Conservation (phyloP, 352 stramenopile genomes). For the Phytophthora tentaculata region DNA sequence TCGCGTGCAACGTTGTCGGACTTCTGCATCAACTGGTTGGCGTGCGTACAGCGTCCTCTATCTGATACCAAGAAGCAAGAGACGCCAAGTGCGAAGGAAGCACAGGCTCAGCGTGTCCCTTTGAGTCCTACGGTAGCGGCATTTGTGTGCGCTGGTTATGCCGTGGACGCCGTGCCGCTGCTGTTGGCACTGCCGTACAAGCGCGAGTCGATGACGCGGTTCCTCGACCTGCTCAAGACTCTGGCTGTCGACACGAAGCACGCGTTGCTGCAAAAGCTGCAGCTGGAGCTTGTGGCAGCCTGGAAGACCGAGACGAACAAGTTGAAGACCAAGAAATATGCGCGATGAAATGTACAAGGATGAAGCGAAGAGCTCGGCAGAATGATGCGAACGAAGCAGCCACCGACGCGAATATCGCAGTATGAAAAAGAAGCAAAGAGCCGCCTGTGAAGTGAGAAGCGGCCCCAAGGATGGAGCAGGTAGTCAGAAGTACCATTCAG, state of each 20-base stretch:
- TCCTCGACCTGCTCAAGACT: slow-evolving; percentile 35
- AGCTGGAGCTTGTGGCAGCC: slow-evolving; percentile 22
- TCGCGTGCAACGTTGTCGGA: slow-evolving; percentile 25
- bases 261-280: slow-evolving; percentile 32
- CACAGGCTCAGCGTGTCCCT: slow-evolving; percentile 13
- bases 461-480: slow-evolving; percentile 12
- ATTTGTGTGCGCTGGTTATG: slow-evolving; percentile 34
- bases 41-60: slow-evolving; percentile 33
- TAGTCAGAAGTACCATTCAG: slow-evolving; percentile 26
- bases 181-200: slow-evolving; percentile 32
- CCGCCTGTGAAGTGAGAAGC: slow-evolving; percentile 8
- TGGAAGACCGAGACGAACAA: slow-evolving; percentile 25
- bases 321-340: slow-evolving; percentile 23
- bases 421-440: slow-evolving; percentile 19
- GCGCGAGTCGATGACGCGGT: slow-evolving; percentile 16
- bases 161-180: slow-evolving; percentile 26
- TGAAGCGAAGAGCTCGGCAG: slow-evolving; percentile 24
- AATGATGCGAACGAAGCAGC: slow-evolving; percentile 39
- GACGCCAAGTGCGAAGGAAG: background rate
- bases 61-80: slow-evolving; percentile 11
- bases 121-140: slow-evolving; percentile 26
- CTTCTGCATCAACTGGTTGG: slow-evolving; percentile 38
- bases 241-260: slow-evolving; percentile 30
- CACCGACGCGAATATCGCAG: slow-evolving; percentile 16
- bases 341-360: slow-evolving; percentile 18